These are phyloP conservation scores for Pyricularia sp. DNA, from an alignment of 2,329 filamentous ascomycete species.

Conservation along the genomic window DNA sequence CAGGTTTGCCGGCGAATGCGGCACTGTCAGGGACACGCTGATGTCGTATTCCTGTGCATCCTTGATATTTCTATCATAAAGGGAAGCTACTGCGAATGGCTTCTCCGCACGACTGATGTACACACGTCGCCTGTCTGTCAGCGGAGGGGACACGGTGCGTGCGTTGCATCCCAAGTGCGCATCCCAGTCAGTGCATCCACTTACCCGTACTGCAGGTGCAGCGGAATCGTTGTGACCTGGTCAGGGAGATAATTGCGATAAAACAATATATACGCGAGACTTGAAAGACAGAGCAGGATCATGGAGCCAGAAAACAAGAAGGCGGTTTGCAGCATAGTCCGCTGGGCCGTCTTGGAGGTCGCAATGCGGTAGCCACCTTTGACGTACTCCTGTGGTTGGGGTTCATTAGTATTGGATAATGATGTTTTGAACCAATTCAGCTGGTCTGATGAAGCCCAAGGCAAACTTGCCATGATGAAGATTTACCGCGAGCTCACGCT, in stretches of 20 bases:
- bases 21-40: slow-evolving; percentile 63
- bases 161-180: background rate
- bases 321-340: slow-evolving; percentile 35
- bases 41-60: slow-evolving; percentile 79
- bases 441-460: background rate
- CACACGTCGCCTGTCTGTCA: background rate
- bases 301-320: slow-evolving; percentile 33
- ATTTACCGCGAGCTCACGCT: background rate
- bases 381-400: slow-evolving; percentile 10
- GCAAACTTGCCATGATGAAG: background rate
- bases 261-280: slow-evolving; percentile 40
- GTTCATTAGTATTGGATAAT: background rate
- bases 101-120: slow-evolving; percentile 18
- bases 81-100: slow-evolving; percentile 40
- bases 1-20: slow-evolving; percentile 67
- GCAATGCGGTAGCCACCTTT: slow-evolving; percentile 23
- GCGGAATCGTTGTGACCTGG: slow-evolving; percentile 39
- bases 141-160: background rate
- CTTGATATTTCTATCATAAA: slow-evolving; percentile 45
- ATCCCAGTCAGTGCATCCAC: slow-evolving; percentile 11
- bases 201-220: slow-evolving; percentile 52
- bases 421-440: background rate
- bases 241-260: slow-evolving; percentile 49
- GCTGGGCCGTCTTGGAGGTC: slow-evolving; percentile 42
- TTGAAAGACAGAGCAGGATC: slow-evolving; percentile 36